A percentile compares a stretch with the other conserved stretches of the same genome.
Conservation (phyloP, 768 basidiomycete species). For the Kwoniella mangroviensis region DNA sequence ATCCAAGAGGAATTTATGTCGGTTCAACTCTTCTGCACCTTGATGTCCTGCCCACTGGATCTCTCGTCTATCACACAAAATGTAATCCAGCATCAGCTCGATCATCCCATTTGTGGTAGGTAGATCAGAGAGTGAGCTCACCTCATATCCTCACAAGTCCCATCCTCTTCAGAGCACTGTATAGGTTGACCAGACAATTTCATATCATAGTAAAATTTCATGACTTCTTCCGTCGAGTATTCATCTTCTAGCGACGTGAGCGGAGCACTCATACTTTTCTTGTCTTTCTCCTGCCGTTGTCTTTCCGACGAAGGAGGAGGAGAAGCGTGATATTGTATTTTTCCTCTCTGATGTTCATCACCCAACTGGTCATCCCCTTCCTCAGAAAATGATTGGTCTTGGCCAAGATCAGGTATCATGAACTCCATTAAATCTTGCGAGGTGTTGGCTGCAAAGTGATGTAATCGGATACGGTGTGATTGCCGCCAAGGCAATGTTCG, state of each 20-base stretch:
- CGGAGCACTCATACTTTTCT: constrained; percentile 9
- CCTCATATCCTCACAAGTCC: constrained; percentile 54
- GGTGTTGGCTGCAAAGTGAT: constrained; percentile 48
- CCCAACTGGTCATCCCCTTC: constrained; percentile 8
- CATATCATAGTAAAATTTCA: constrained; percentile 51
- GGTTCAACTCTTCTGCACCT: constrained; percentile 50
- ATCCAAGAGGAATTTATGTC: constrained; percentile 58
- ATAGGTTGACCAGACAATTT: constrained; percentile 54
- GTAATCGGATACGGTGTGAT: constrained; percentile 54
- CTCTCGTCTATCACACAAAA: constrained; percentile 32
- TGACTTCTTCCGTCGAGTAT: constrained; percentile 29
- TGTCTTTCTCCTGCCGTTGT: not conserved
- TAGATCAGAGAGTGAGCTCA: constrained; percentile 22
- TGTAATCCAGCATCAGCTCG: constrained; percentile 2
- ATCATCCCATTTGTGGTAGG: not conserved
- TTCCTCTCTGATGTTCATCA: not conserved
- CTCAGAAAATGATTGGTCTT: constrained; percentile 3
- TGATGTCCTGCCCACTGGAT: constrained; percentile 53
- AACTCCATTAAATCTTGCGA: constrained; percentile 32
- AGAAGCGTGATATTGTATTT: constrained; percentile 12
- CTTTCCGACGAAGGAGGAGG: not conserved
- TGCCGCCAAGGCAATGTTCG: constrained; percentile 46
- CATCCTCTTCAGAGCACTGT: constrained; percentile 55
- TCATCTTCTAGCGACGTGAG: constrained; percentile 34
- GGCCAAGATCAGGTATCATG: constrained; percentile 48